phyloP scores from a whole-genome alignment of 1,139 yeast species.

The Starmera stellimalicola region DNA sequence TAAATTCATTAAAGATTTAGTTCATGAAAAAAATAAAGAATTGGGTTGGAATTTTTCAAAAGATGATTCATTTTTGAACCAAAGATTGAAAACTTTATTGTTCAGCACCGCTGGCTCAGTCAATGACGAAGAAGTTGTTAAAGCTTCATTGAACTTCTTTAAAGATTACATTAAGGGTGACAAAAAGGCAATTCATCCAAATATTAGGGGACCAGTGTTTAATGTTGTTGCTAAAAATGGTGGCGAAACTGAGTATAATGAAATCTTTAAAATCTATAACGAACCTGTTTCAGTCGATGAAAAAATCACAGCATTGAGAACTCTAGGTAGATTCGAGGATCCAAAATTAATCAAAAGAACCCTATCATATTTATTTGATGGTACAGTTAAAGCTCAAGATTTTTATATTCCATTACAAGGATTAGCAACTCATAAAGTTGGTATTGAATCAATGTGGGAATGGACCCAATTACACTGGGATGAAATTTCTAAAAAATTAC shows the following conservation, averaged over 20 bases:
- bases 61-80: slow-evolving; percentile 58
- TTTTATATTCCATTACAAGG: slow-evolving; percentile 72
- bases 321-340: slow-evolving; percentile 65
- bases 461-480: slow-evolving; percentile 80
- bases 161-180: slow-evolving; percentile 55
- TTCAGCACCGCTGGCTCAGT: slow-evolving; percentile 61
- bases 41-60: slow-evolving; percentile 64
- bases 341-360: slow-evolving; percentile 51
- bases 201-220: slow-evolving; percentile 67
- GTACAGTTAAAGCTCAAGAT: slow-evolving; percentile 74
- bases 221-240: slow-evolving; percentile 60
- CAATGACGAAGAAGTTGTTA: slow-evolving; percentile 45
- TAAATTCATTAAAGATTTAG: slow-evolving; percentile 49
- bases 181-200: slow-evolving; percentile 69
- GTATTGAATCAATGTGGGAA: slow-evolving; percentile 57
- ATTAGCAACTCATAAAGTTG: slow-evolving; percentile 49
- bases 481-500: slow-evolving; percentile 49
- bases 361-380: slow-evolving; percentile 51
- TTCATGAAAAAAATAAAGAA: slow-evolving; percentile 44
- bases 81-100: slow-evolving; percentile 66
- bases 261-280: slow-evolving; percentile 52
- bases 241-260: slow-evolving; percentile 52
- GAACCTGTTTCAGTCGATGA: slow-evolving; percentile 65
- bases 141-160: slow-evolving; percentile 48
- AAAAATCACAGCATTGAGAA: slow-evolving; percentile 63